Evolutionary conservation across 345 rosid genomes (phyloP), one percentile per base, ranked within the genome.

Genomic region (Bretschneidera sinensis): DNA sequence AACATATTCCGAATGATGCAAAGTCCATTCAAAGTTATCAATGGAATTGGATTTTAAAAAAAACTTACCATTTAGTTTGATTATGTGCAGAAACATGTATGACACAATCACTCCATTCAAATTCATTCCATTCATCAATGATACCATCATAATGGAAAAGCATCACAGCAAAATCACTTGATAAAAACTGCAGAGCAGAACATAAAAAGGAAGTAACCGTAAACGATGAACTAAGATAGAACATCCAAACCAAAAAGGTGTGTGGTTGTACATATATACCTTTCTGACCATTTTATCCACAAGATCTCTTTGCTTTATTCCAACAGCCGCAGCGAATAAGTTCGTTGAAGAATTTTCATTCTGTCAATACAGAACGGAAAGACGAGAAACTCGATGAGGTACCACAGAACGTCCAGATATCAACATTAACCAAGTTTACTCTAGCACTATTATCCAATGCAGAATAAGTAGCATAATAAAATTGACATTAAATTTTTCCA

Each of bases 81-180:
- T 81, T 79, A 58, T 23, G 60, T 19, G 91, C 97, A 43, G 94
- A 82, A 63, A 92, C 79, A 71, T 92, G 98, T 55, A 92, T 73
- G 20, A 87, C 87, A 13, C 33, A 66, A 55, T 72, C 50, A 57
- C 61, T 75, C 98, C 97, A 92, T 48, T 75, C 71, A 53, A 74
- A 84, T 5, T 70, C 68, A 58, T 74, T 87, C 98, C 98, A 92
- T 1, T 76, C 88, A 25, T 92, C 91, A n/a, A 85, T 83, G 18
- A 65, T 28, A 54, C 92, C 97, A 64, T 92, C 98, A 21, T 92
- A 92, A 69, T 92, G 98, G 78, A 92, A 92, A 69, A 92, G 87
- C 89, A 92, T 87, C 43, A 89, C 76, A 0, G 58, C 79, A 21
- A 89, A 89, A 51, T 80, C 78, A 65, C 77, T 75, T 45, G 77